Percentiles rank a stretch among this genome's conserved stretches.
Conservation (phyloP, 192 early-diverging fungal species). For the Coemansia sp. region DNA sequence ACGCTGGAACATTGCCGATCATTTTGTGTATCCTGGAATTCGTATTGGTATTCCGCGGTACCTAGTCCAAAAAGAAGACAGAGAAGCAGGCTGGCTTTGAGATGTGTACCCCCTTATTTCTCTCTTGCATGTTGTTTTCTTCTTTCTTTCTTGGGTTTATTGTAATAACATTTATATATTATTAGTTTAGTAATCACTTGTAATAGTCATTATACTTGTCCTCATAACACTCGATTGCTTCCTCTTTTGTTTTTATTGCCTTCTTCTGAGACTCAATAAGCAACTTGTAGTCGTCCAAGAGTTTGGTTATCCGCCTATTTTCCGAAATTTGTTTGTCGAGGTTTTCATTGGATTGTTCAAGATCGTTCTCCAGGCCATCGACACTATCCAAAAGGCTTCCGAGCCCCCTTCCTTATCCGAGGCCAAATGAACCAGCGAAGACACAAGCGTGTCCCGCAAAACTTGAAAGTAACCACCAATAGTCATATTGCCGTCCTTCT, state of each 20-base stretch:
- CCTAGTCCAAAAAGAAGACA: neutral
- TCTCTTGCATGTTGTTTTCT: neutral
- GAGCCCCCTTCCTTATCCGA: neutral
- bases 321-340: too few relatives aligned
- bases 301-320: too few relatives aligned
- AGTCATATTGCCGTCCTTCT: neutral
- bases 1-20: slow-evolving; percentile 32
- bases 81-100: neutral
- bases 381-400: neutral
- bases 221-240: too few relatives aligned
- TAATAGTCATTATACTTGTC: too few relatives aligned
- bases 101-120: too few relatives aligned
- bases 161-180: too few relatives aligned
- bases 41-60: slow-evolving; percentile 9
- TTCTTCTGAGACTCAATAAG: too few relatives aligned
- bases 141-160: neutral
- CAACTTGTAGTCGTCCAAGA: too few relatives aligned
- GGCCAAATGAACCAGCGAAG: neutral
- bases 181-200: too few relatives aligned
- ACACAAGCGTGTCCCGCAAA: neutral
- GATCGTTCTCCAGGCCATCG: neutral
- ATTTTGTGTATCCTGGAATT: slow-evolving; percentile 42
- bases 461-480: neutral
- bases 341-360: neutral
- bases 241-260: too few relatives aligned